Percentiles rank a stretch among this genome's conserved stretches.
Conservation (phyloP, 2,329 filamentous ascomycete species). For the Plenodomus lindquistii region DNA sequence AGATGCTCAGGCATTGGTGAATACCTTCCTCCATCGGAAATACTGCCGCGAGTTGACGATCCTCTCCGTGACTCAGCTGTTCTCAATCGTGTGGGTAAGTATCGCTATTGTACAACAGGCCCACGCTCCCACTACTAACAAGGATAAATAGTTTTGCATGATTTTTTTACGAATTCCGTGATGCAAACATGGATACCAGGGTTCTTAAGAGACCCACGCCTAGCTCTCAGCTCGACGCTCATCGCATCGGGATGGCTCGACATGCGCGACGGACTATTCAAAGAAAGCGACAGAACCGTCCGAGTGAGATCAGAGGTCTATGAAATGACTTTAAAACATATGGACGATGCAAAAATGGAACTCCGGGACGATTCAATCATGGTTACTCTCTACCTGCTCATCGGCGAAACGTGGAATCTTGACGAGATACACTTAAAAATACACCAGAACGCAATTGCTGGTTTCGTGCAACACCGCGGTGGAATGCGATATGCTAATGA, state of each 20-base stretch:
- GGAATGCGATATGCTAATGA: constrained; percentile 21
- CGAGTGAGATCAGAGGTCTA: constrained; percentile 34
- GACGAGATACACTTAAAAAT: constrained; percentile 30
- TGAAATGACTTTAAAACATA: constrained; percentile 29
- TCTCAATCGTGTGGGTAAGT: constrained; percentile 24
- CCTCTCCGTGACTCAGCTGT: constrained; percentile 17
- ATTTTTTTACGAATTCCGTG: constrained; percentile 25
- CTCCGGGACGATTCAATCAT: constrained; percentile 32
- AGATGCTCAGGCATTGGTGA: constrained; percentile 15
- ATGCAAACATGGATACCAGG: constrained; percentile 31
- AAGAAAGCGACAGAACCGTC: constrained; percentile 30
- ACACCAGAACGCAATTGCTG: constrained; percentile 30
- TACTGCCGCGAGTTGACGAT: constrained; percentile 24
- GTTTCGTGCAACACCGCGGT: constrained; percentile 27
- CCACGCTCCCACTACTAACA: constrained; percentile 1
- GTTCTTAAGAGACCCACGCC: constrained; percentile 29
- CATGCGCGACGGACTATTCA: constrained; percentile 23
- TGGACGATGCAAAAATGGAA: constrained; percentile 10
- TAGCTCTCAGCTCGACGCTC: constrained; percentile 29
- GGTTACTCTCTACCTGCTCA: constrained; percentile 35
- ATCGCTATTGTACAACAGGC: no score
- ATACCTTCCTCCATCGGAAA: constrained; percentile 25
- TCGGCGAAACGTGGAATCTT: constrained; percentile 36
- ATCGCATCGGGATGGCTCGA: constrained; percentile 35
- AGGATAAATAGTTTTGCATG: background rate